Conservation (phyloP, 257 asterid species). For the Nicotiana attenuata region DNA sequence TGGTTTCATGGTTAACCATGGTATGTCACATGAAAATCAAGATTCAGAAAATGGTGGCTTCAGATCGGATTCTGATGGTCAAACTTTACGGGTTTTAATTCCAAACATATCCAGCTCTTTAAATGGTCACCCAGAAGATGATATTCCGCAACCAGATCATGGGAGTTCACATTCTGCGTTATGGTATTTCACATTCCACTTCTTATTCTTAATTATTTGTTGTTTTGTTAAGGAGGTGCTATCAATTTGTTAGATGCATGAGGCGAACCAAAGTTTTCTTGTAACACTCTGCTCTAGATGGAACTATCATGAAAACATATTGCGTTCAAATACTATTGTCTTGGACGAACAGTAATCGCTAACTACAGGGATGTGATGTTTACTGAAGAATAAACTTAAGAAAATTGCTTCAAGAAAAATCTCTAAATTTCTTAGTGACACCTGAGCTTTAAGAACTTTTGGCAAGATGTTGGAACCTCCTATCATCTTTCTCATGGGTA, state of each 20-base stretch:
- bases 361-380: background rate
- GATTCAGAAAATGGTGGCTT: slow-evolving; percentile 23
- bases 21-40: slow-evolving; percentile 30
- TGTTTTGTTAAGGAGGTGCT: background rate
- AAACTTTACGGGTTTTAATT: slow-evolving; percentile 31
- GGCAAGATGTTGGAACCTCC: background rate
- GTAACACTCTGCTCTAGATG: background rate
- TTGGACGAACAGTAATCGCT: background rate
- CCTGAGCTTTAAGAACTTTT: background rate
- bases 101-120: slow-evolving; percentile 41
- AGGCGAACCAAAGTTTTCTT: background rate
- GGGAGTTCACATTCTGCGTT: slow-evolving; percentile 35
- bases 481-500: background rate
- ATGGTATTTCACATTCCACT: slow-evolving; percentile 39
- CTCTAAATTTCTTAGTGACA: background rate
- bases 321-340: background rate
- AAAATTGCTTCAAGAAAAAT: background rate
- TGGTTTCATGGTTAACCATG: slow-evolving; percentile 44
- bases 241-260: background rate
- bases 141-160: slow-evolving; percentile 27
- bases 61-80: slow-evolving; percentile 26
- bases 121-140: slow-evolving; percentile 29
- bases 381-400: background rate
- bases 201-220: slow-evolving; percentile 6
- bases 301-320: background rate